Base-by-base conservation (phyloP, 2,329 filamentous ascomycete species). In the Exophiala sideris region DNA sequence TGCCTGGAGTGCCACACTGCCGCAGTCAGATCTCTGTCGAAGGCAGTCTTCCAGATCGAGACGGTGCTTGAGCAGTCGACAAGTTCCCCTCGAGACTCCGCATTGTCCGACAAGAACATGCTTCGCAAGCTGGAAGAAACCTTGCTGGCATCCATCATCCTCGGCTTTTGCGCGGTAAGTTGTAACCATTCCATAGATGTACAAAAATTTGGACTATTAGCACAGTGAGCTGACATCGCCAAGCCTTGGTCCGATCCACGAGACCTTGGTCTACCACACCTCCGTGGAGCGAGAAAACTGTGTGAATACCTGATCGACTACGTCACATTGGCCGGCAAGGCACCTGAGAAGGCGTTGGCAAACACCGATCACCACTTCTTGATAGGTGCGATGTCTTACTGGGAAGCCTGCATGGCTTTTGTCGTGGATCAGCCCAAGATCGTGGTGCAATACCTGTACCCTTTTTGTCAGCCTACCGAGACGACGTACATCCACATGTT, bases 381-480 rank as follows among this genome's bases (percentile, higher is more conserved):
- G 38, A 52, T 56, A 16, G 53, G 53, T 10, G 48, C 53, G 7
- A 48, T 56, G 48, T 40, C 53, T 11, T 56, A 56, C 40, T 56
- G 53, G 53, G 53, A 56, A 52, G 42, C 53, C 1, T 48, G 48
- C 29, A 52, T 56, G 48, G 53, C 53, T 52, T 56, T 56, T 34
- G 53, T 56, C 14, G 48, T 56, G 8, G 53, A 56, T 34, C 53
- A 56, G 48, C 53, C 53, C 44, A 45, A 52, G 20, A 44, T n/a
- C 18, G 53, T 39, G 21, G 18, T 56, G 38, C 42, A 56, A 38
- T 56, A 56, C 36, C 49, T 56, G 21, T 48, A 48, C 24, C 53
- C 41, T 0, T 52, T 51, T 35, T 45, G 45, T 45, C 24, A 39
- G 34, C 45, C 45, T 29, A 54, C 52, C 29, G 34, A 54, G 40